Evolutionary conservation across 306 rosid species (phyloP).

Genomic region (Acacia confusa): DNA sequence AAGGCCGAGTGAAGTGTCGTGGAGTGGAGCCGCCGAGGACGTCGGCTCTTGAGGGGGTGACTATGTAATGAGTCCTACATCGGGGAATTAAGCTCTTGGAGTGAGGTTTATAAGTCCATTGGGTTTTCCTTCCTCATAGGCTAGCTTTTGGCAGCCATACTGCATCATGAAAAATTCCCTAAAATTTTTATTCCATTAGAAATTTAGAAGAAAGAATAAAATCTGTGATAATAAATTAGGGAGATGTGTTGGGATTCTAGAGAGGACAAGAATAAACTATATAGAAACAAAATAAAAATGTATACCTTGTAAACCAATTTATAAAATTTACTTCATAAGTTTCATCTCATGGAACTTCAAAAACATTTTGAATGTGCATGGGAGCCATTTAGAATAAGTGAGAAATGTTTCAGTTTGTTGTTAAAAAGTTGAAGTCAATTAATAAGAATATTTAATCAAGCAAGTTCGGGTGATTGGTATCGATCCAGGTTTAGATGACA

Average conservation of each 20-base stretch:
- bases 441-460: constrained; percentile 1
- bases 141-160: too few species aligned
- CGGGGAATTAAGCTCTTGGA: too few species aligned
- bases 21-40: too few species aligned
- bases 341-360: constrained; percentile 88
- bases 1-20: too few species aligned
- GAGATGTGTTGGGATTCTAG: neutral
- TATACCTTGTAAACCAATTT: neutral
- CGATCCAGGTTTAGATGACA: accelerated
- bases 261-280: neutral
- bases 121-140: too few species aligned
- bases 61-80: too few species aligned
- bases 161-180: constrained; percentile 78
- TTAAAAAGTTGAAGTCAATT: neutral
- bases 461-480: too few species aligned
- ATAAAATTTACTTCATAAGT: constrained; percentile 87
- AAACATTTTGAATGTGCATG: constrained; percentile 73
- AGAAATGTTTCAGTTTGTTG: neutral
- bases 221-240: neutral
- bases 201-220: constrained; percentile 10
- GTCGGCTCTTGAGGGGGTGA: too few species aligned
- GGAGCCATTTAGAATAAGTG: constrained; percentile 62
- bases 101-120: too few species aligned
- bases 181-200: constrained; percentile 5
- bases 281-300: too few species aligned